Conservation (phyloP, 2,329 filamentous ascomycete species). For the Aschersonia sp. region DNA sequence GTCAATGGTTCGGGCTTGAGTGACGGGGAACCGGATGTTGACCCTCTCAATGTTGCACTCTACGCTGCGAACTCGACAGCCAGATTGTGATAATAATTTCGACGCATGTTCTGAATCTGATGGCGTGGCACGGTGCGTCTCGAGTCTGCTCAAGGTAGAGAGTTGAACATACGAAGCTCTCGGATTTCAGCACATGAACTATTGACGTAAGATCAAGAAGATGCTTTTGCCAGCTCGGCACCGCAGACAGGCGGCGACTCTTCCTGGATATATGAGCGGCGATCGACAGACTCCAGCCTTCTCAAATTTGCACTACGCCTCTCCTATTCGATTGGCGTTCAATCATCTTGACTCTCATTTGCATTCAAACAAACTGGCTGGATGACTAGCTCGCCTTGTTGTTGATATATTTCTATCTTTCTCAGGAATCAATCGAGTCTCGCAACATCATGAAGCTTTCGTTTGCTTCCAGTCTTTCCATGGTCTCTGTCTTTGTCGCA, state of each 20-base stretch:
- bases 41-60: not conserved
- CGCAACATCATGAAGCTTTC: constrained; percentile 11
- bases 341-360: not conserved
- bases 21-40: not conserved
- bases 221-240: not conserved
- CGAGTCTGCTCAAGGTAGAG: not conserved
- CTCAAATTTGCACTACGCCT: too few species aligned
- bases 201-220: not conserved
- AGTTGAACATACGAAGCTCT: not conserved
- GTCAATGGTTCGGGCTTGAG: not conserved
- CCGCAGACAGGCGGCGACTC: not conserved
- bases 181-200: too few species aligned
- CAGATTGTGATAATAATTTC: too few species aligned
- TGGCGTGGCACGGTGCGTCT: not conserved
- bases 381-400: too few species aligned
- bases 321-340: not conserved
- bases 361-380: not conserved
- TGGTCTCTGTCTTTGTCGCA: constrained; percentile 7
- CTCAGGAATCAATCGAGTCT: too few species aligned
- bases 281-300: not conserved
- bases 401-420: too few species aligned
- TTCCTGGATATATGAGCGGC: not conserved
- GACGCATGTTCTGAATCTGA: too few species aligned
- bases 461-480: constrained; percentile 6
- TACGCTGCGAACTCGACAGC: not conserved